phyloP scores from a whole-genome alignment of 495 filamentous ascomycete species.

The Tuber borchii region DNA sequence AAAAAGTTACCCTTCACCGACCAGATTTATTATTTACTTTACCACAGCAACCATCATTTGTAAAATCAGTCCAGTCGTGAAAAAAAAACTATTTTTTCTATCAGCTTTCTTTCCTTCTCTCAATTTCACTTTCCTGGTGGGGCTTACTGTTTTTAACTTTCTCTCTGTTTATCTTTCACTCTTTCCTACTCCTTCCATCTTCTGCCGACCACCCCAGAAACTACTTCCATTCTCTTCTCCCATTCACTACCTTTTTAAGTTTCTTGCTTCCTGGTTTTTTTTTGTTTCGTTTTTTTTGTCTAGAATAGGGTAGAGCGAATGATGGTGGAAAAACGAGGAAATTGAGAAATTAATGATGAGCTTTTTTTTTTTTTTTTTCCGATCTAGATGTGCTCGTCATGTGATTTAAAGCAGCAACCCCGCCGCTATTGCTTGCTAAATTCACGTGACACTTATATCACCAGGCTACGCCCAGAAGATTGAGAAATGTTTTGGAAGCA shows the following conservation, averaged over 20 bases:
- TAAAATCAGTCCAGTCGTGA: not conserved
- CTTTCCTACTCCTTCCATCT: not conserved
- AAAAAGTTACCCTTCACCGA: not conserved
- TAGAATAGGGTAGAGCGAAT: conserved; percentile 2
- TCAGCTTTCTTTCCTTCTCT: not conserved
- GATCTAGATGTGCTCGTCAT: not conserved
- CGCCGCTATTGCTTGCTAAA: not conserved
- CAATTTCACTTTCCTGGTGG: not conserved
- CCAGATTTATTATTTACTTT: not conserved
- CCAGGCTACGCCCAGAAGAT: not conserved
- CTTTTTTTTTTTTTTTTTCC: not conserved
- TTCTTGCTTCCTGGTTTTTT: no score
- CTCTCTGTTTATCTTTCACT: not conserved
- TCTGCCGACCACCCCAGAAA: not conserved
- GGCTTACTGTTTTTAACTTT: not conserved
- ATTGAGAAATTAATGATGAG: not conserved
- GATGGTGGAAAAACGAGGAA: not conserved
- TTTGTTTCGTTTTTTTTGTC: not conserved
- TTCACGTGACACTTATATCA: not conserved
- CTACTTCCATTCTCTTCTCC: not conserved
- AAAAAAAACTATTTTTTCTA: not conserved
- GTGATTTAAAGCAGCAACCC: not conserved
- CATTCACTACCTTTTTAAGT: not conserved
- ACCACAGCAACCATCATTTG: not conserved
- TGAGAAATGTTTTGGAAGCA: not conserved